A percentile compares a stretch with the other conserved stretches of the same genome.
phyloP scores from a whole-genome alignment of 2,329 filamentous ascomycete genomes.

The Neofusicoccum ribis region DNA sequence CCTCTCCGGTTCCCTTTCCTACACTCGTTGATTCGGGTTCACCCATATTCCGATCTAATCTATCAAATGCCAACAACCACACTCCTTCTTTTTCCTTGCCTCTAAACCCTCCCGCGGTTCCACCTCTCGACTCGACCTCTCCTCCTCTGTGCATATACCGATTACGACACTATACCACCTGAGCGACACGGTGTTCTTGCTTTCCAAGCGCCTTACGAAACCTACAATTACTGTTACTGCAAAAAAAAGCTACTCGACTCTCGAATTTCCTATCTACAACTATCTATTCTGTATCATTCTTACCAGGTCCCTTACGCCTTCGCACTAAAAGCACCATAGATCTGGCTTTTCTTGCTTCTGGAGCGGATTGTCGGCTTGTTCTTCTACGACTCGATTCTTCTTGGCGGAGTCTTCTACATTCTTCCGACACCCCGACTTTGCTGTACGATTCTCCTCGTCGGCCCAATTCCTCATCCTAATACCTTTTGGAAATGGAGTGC shows the following conservation, averaged over 20 bases:
- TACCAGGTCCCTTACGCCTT: conserved; percentile 25
- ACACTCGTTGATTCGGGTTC: conserved; percentile 42
- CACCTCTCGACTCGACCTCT: conserved; percentile 16
- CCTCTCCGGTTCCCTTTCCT: conserved; percentile 27
- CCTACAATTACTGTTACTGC: conserved; percentile 23
- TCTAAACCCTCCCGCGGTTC: conserved; percentile 27
- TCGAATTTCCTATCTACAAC: conserved; percentile 16
- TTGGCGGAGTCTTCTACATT: conserved; percentile 23
- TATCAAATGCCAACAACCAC: conserved; percentile 45
- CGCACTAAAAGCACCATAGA: conserved; percentile 22
- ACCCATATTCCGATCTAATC: conserved; percentile 41
- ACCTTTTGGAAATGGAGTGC: conserved; percentile 67
- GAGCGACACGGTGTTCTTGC: conserved; percentile 33
- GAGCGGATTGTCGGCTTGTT: conserved; percentile 33
- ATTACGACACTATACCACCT: conserved; percentile 22
- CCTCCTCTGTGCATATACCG: conserved; percentile 21
- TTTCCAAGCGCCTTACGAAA: conserved; percentile 27
- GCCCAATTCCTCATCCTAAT: conserved; percentile 25
- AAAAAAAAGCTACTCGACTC: conserved; percentile 18
- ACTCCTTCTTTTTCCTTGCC: conserved; percentile 46
- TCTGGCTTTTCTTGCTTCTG: conserved; percentile 28
- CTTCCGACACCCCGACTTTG: conserved; percentile 27
- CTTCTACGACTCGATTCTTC: conserved; percentile 29
- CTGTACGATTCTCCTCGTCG: conserved; percentile 37
- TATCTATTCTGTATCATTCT: conserved; percentile 23